These are phyloP conservation scores for Hexamita inflata DNA, from an alignment of 208 protist species.

Conservation along the genomic window DNA sequence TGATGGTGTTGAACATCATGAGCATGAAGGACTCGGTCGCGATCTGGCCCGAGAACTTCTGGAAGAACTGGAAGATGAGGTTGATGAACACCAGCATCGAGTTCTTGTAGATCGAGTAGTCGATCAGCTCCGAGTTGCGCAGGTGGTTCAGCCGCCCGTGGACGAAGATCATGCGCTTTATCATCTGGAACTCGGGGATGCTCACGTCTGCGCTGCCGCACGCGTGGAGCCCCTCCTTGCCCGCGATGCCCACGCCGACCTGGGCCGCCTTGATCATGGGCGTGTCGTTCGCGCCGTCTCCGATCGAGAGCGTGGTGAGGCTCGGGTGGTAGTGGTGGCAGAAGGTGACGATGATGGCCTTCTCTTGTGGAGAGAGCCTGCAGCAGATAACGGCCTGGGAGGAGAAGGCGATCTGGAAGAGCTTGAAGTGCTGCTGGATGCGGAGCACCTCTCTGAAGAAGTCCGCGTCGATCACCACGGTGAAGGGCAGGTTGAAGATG, in stretches of 20 bases:
- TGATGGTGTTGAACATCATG: slow-evolving; percentile 13
- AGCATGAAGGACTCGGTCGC: neutral
- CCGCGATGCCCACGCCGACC: slow-evolving; percentile 34
- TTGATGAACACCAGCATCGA: slow-evolving; percentile 1
- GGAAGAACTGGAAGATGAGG: neutral
- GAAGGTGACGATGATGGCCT: slow-evolving; percentile 10
- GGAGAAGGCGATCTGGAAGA: neutral
- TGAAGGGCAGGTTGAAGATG: neutral
- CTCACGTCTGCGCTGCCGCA: slow-evolving; percentile 13
- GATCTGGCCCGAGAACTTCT: neutral
- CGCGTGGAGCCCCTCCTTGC: slow-evolving; percentile 32
- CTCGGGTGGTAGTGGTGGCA: neutral
- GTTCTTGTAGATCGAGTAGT: slow-evolving; percentile 26
- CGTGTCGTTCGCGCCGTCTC: slow-evolving; percentile 38
- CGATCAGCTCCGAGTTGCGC: slow-evolving; percentile 17
- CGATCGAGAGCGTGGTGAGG: slow-evolving; percentile 30
- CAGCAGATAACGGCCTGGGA: slow-evolving; percentile 1
- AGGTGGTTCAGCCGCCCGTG: slow-evolving; percentile 7
- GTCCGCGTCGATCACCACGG: slow-evolving; percentile 4
- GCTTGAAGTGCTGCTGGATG: neutral
- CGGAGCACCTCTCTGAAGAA: neutral
- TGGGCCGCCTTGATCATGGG: slow-evolving; percentile 35
- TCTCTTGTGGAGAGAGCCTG: slow-evolving; percentile 16
- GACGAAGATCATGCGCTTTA: slow-evolving; percentile 17
- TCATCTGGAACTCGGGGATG: slow-evolving; percentile 9